phyloP scores from a whole-genome alignment of 73 alveolate species.

The Uronychia binucleata region DNA sequence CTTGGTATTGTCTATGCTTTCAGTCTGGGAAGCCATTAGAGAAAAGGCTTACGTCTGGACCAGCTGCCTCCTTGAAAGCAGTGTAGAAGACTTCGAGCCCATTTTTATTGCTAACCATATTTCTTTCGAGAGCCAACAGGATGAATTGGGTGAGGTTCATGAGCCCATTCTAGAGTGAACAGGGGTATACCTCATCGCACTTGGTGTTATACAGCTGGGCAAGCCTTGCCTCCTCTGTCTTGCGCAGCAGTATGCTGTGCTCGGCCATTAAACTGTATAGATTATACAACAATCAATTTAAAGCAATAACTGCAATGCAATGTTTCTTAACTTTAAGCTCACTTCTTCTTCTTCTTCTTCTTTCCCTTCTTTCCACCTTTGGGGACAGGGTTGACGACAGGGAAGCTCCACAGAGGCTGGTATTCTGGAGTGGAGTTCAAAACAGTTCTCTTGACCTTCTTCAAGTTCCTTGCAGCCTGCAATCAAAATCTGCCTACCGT shows the following conservation, averaged over 20 bases:
- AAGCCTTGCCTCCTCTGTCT: constrained; percentile 66
- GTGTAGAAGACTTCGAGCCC: constrained; percentile 58
- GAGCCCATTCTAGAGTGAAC: constrained; percentile 21
- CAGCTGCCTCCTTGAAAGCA: constrained; percentile 65
- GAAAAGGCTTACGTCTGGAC: constrained; percentile 18
- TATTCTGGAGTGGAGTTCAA: constrained; percentile 63
- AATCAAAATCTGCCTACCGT: constrained; percentile 37
- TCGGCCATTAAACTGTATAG: constrained; percentile 44
- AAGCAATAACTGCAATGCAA: constrained; percentile 2
- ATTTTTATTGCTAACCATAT: constrained; percentile 58
- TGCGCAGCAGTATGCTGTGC: constrained; percentile 42
- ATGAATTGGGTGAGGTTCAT: constrained; percentile 73
- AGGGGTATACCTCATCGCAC: constrained; percentile 56
- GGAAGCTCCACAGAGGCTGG: constrained; percentile 78
- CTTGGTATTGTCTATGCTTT: constrained; percentile 45
- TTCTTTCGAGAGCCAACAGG: constrained; percentile 61
- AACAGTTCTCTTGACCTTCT: constrained; percentile 66
- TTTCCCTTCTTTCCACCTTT: constrained; percentile 78
- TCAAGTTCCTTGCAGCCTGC: constrained; percentile 72
- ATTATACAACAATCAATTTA: not conserved
- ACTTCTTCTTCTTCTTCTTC: constrained; percentile 76
- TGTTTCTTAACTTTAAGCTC: not conserved
- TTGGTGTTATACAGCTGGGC: constrained; percentile 55
- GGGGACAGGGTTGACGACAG: constrained; percentile 83
- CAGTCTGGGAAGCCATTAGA: constrained; percentile 10